A percentile compares a stretch with the other conserved stretches of the same genome.
phyloP scores from a whole-genome alignment of 306 rosid genomes.

The Neltuma alba region DNA sequence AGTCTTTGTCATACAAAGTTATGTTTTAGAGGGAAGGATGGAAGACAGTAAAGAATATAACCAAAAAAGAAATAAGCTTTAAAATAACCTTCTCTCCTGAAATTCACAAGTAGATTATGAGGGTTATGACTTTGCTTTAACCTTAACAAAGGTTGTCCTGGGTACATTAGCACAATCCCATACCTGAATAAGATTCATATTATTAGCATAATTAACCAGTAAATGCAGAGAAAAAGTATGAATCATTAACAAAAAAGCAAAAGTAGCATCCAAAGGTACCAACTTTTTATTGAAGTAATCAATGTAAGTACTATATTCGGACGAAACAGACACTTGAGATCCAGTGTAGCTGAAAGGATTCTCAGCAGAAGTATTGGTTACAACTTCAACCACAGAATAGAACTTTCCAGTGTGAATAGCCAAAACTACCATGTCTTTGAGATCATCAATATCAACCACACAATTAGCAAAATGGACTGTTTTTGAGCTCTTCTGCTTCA shows the following conservation, averaged over 20 bases:
- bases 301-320: slow-evolving; percentile 42
- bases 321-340: slow-evolving; percentile 26
- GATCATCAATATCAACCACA: slow-evolving; percentile 37
- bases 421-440: slow-evolving; percentile 64
- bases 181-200: slow-evolving; percentile 48
- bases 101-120: slow-evolving; percentile 73
- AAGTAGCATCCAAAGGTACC: slow-evolving; percentile 33
- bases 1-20: neutral
- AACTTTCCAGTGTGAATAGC: slow-evolving; percentile 71
- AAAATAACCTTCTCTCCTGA: slow-evolving; percentile 48
- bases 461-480: slow-evolving; percentile 52
- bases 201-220: slow-evolving; percentile 7
- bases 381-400: slow-evolving; percentile 58
- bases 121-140: slow-evolving; percentile 83
- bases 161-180: slow-evolving; percentile 54
- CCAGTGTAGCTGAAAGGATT: slow-evolving; percentile 55
- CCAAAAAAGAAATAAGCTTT: neutral
- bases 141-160: slow-evolving; percentile 66
- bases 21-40: neutral
- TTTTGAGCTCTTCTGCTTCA: slow-evolving; percentile 29
- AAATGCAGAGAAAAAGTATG: neutral
- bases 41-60: neutral
- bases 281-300: slow-evolving; percentile 65
- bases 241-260: neutral
- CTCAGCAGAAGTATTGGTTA: slow-evolving; percentile 51